Base-by-base conservation (phyloP, 148 eudicot genomes). In the Cornus kousa region DNA sequence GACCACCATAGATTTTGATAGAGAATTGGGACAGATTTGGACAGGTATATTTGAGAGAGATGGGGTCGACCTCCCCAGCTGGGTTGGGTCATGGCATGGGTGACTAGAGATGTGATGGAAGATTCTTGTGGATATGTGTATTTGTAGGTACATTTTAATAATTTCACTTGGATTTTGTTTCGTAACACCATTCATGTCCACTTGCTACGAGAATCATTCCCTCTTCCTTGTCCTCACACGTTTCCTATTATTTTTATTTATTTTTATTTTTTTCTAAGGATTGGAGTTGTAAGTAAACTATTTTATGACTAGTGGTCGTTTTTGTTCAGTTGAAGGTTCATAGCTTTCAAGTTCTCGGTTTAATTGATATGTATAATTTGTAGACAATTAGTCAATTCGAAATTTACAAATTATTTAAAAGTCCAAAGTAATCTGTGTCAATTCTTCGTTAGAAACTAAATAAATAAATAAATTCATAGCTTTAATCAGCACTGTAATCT, bases 41-140 rank as follows among this genome's bases (percentile, higher is more conserved):
- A 78, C 71, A 80, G 77, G 68, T 67, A 24, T 67, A 24, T 24
- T 32, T n/a, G 73, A 39, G 67, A 68, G 55, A 75, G 23, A 70
- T 74, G 83, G 83, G 81, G 70, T 28, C 28, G 28, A 28, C 66
- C 75, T 81, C 22, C 59, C 48, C 69, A 77, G 72, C 82, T 35
- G 37, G 37, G 37, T 76, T 74, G 66, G 76, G 80, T 9, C 28
- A 28, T 28, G 28, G 28, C 28, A 28, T 64, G 62, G 80, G 40
- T 70, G 78, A 68, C 35, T 31, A 80, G 83, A 73, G 83, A 73
- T 76, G 82, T 77, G 86, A 80, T 74, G 87, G 83, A 71, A 73
- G 86, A 84, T 84, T 84, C 81, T 77, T 71, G 64, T 69, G 37
- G 72, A 77, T 80, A 74, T 68, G 79, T 62, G 16, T 75, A 12